A percentile compares a stretch with the other conserved stretches of the same genome.
Evolutionary conservation across 116 monocot genomes (phyloP).

Genomic region (Posidonia oceanica): DNA sequence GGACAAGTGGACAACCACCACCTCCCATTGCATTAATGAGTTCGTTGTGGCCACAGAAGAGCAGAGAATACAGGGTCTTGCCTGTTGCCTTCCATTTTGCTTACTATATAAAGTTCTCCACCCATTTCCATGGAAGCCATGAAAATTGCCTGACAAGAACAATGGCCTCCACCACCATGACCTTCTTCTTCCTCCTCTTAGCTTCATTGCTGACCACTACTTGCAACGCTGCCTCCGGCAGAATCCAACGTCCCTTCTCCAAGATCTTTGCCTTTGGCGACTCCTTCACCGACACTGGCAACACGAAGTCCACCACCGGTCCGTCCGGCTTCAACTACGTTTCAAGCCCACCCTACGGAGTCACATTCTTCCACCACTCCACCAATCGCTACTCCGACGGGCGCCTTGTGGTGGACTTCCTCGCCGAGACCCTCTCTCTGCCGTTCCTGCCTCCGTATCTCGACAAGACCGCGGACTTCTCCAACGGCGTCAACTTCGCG

Average conservation of each 20-base stretch:
- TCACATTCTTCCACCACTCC: constrained; percentile 71
- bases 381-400: constrained; percentile 94
- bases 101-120: background rate
- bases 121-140: background rate
- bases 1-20: no score
- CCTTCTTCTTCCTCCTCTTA: background rate
- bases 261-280: constrained; percentile 88
- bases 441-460: constrained; percentile 72
- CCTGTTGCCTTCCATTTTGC: background rate
- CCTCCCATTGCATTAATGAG: no score
- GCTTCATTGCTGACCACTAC: no score
- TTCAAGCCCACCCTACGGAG: constrained; percentile 65
- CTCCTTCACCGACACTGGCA: constrained; percentile 88
- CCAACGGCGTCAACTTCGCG: constrained; percentile 75
- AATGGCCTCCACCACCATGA: background rate
- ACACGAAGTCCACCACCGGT: constrained; percentile 38
- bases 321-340: constrained; percentile 46
- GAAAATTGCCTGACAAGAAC: background rate
- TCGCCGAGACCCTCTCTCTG: constrained; percentile 41
- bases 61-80: background rate
- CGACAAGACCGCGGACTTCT: constrained; percentile 15
- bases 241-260: constrained; percentile 17
- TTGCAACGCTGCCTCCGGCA: background rate
- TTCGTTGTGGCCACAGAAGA: no score
- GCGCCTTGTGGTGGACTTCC: constrained; percentile 81